These are phyloP conservation scores for Cercospora sesami DNA, from an alignment of 2,329 filamentous ascomycete species.

Conservation along the genomic window DNA sequence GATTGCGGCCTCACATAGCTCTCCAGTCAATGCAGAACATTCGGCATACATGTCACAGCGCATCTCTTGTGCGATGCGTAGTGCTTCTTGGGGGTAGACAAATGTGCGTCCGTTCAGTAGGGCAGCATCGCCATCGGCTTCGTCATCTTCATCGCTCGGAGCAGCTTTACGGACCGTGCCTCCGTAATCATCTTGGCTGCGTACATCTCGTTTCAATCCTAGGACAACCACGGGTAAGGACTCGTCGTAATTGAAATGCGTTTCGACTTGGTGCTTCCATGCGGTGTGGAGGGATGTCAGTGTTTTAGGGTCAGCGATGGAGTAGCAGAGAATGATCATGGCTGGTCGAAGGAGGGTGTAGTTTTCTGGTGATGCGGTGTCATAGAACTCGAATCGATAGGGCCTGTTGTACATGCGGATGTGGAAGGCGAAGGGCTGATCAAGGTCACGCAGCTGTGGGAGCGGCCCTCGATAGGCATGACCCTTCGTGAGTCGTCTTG, in stretches of 20 bases:
- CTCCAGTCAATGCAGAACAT: conserved; percentile 61
- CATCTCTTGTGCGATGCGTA: conserved; percentile 58
- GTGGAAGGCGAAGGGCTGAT: conserved; percentile 62
- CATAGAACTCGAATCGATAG: conserved; percentile 58
- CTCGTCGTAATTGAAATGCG: conserved; percentile 55
- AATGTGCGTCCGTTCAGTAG: conserved; percentile 40
- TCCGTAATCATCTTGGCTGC: conserved; percentile 47
- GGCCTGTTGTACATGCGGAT: conserved; percentile 57
- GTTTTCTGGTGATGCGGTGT: conserved; percentile 58
- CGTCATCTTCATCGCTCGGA: conserved; percentile 21
- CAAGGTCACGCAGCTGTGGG: conserved; percentile 52
- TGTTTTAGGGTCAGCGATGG: conserved; percentile 55
- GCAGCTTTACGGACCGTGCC: conserved; percentile 28
- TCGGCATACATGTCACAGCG: conserved; percentile 63
- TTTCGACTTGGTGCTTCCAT: conserved; percentile 49
- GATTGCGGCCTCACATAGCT: conserved; percentile 58
- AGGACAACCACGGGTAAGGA: conserved; percentile 59
- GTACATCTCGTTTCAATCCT: conserved; percentile 59
- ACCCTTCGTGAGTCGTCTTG: conserved; percentile 36
- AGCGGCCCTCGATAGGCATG: conserved; percentile 37
- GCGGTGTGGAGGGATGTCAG: conserved; percentile 49
- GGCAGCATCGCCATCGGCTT: conserved; percentile 38
- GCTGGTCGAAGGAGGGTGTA: conserved; percentile 57
- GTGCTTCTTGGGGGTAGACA: conserved; percentile 54
- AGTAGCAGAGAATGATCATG: conserved; percentile 60